Conservation (phyloP, 495 filamentous ascomycete species). For the Gamarada debralockiae region DNA sequence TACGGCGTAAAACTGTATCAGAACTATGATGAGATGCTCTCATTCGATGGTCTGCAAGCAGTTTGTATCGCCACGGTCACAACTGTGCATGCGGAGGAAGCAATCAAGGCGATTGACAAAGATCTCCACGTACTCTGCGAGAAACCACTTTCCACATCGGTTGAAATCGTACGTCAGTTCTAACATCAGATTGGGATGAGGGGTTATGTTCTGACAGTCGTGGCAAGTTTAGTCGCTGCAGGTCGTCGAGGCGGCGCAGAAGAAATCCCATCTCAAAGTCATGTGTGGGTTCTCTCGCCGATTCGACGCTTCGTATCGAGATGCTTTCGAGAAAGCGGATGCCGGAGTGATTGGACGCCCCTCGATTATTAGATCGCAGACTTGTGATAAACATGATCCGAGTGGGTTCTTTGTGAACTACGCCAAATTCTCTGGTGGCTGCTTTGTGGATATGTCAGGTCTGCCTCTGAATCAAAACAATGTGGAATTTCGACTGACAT, state of each 20-base stretch:
- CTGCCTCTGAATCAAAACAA: too few species aligned
- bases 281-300: conserved; percentile 38
- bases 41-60: conserved; percentile 46
- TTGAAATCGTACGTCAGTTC: conserved; percentile 16
- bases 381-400: conserved; percentile 37
- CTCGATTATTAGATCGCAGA: conserved; percentile 39
- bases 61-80: conserved; percentile 48
- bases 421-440: conserved; percentile 37
- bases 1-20: conserved; percentile 42
- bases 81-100: conserved; percentile 47
- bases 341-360: conserved; percentile 16
- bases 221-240: conserved; percentile 27
- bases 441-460: conserved; percentile 45
- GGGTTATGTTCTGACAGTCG: background rate
- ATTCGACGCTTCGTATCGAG: conserved; percentile 36
- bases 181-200: too few species aligned
- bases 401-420: conserved; percentile 45
- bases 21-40: conserved; percentile 52
- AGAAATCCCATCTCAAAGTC: conserved; percentile 33
- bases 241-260: conserved; percentile 33
- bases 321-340: conserved; percentile 17
- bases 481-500: too few species aligned
- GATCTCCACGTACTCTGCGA: conserved; percentile 38
- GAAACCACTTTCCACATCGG: conserved; percentile 36
- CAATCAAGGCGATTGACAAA: conserved; percentile 31